phyloP scores from a whole-genome alignment of 2,329 filamentous ascomycete species.

The Paecilomyces fulvus region DNA sequence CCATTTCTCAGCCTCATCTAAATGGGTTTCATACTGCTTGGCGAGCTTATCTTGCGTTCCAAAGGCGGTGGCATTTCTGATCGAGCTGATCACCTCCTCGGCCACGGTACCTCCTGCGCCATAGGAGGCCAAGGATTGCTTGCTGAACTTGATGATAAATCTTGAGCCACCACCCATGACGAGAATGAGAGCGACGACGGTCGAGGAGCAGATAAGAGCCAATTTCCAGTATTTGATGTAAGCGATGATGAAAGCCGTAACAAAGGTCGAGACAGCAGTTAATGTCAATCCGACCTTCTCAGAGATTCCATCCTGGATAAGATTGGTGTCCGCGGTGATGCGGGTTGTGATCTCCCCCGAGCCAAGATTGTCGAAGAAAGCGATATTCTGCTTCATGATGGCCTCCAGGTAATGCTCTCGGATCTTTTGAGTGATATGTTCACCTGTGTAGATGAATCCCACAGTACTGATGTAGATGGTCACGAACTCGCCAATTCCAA shows the following conservation, averaged over 20 bases:
- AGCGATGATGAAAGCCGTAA: slow-evolving; percentile 81
- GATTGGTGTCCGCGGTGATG: slow-evolving; percentile 87
- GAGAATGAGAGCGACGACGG: slow-evolving; percentile 68
- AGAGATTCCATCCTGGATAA: slow-evolving; percentile 88
- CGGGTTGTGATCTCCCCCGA: slow-evolving; percentile 89
- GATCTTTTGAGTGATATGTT: slow-evolving; percentile 70
- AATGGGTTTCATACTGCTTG: slow-evolving; percentile 69
- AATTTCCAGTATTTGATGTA: slow-evolving; percentile 91
- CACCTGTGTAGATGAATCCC: slow-evolving; percentile 81
- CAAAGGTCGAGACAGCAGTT: slow-evolving; percentile 69
- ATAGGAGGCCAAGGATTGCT: slow-evolving; percentile 68
- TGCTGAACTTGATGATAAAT: slow-evolving; percentile 75
- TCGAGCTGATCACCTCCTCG: slow-evolving; percentile 89
- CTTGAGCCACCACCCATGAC: slow-evolving; percentile 65
- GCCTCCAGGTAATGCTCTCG: slow-evolving; percentile 75
- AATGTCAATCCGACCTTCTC: slow-evolving; percentile 78
- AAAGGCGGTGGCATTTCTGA: slow-evolving; percentile 87
- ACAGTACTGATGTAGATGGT: slow-evolving; percentile 73
- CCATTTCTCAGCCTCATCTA: slow-evolving; percentile 63
- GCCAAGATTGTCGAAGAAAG: slow-evolving; percentile 85
- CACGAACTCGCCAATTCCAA: slow-evolving; percentile 72
- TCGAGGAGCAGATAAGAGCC: slow-evolving; percentile 76
- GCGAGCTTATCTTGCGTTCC: slow-evolving; percentile 90
- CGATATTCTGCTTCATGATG: slow-evolving; percentile 81
- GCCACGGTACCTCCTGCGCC: slow-evolving; percentile 78